These are phyloP conservation scores for Saccharomycopsis schoenii DNA, from an alignment of 805 yeast species.

Conservation along the genomic window DNA sequence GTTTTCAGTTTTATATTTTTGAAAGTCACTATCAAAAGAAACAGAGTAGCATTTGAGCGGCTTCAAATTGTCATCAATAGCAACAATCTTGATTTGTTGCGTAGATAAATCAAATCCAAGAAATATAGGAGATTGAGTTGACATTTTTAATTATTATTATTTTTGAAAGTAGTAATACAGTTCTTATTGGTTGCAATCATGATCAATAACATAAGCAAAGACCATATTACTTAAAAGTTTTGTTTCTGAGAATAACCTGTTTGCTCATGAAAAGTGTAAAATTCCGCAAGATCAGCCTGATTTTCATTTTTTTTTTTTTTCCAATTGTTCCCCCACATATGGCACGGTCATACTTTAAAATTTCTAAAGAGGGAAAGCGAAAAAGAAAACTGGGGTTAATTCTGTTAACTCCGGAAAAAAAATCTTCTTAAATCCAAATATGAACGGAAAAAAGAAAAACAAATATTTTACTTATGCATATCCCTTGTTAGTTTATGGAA, in stretches of 20 bases:
- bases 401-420: neutral
- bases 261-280: no score
- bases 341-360: no score
- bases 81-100: slow-evolving; percentile 75
- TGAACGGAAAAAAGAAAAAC: no score
- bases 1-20: slow-evolving; percentile 52
- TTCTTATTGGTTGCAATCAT: no score
- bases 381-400: neutral
- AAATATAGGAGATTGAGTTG: slow-evolving; percentile 21
- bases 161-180: no score
- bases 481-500: no score
- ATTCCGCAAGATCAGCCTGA: no score
- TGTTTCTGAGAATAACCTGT: no score
- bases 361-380: neutral
- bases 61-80: slow-evolving; percentile 43
- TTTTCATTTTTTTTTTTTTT: neutral
- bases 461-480: no score
- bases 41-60: slow-evolving; percentile 51
- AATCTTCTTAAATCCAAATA: no score
- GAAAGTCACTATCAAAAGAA: slow-evolving; percentile 60
- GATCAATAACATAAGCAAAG: no score
- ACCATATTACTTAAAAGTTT: no score
- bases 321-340: neutral
- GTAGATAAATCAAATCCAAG: slow-evolving; percentile 84
- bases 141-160: neutral